Evolutionary conservation across 768 basidiomycete species (phyloP), one percentile per base, ranked within the genome.

Genomic region (Tricholomella constricta): DNA sequence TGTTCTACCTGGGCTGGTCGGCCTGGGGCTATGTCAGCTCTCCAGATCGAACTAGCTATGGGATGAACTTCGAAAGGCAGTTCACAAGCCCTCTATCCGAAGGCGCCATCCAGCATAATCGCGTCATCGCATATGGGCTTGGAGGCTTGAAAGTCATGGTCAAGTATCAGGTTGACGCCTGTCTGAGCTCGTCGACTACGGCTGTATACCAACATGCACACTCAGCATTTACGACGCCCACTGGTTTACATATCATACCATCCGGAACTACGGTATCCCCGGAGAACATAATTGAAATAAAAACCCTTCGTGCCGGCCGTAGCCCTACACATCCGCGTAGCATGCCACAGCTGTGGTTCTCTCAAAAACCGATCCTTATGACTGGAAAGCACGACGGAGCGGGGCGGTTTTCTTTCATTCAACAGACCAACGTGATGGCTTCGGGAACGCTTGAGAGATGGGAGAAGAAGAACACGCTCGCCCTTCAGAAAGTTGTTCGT

Each of bases 121-220:
- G 59, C 12, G 62, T 59, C 29, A 49, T 63, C 32, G 36, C 52
- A 11, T 63, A 61, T 48, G 23, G 45, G 17, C 52, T 67, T 32
- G 65, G 59, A 12, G 56, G 59, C 20, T 56, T 70, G 23, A 66
- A 63, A 41, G 58, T 69, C 61, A 65, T 69, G 51, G 63, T 65
- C 26, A 57, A 62, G 45, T 70, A 64, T 45, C 66, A 68, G 45
- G 64, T 63, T n/a, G 68, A 70, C 23, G 67, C 65, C 36, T 66
- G 64, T 48, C 37, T 69, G 3, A 23, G n/a, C 23, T 36, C 47
- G 23, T 10, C 36, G n/a, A n/a, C 37, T 9, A 19, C 15, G 15
- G 10, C 29, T 12, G 19, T 27, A 34, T 22, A 36, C 12, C 25
- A 32, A 10, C 35, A 25, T 15, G 8, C 55, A 26, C 22, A 1